These are phyloP conservation scores for Symbiodinium pilosum DNA, from an alignment of 73 alveolate species.

Conservation along the genomic window DNA sequence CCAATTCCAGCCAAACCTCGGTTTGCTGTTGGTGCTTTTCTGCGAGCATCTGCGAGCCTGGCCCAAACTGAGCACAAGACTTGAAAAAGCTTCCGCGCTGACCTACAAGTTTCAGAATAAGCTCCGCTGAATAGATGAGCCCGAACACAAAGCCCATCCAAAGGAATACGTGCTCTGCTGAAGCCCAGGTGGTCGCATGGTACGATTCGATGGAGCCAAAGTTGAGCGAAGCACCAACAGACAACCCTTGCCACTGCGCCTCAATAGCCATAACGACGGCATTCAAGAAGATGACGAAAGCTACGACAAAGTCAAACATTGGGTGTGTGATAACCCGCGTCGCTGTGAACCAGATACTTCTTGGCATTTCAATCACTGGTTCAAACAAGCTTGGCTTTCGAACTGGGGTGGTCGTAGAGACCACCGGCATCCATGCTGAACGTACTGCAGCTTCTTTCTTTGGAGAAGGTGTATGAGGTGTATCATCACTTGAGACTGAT, in stretches of 20 bases:
- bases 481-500: neutral
- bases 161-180: constrained; percentile 30
- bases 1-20: constrained; percentile 72
- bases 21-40: no score
- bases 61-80: neutral
- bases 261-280: constrained; percentile 50
- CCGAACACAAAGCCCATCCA: constrained; percentile 50
- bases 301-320: constrained; percentile 42
- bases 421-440: neutral
- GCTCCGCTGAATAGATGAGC: constrained; percentile 24
- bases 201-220: neutral
- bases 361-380: neutral
- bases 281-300: constrained; percentile 10
- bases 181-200: constrained; percentile 20
- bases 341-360: neutral
- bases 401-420: neutral
- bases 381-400: neutral
- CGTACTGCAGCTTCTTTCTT: neutral
- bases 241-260: constrained; percentile 54
- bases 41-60: neutral
- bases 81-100: constrained; percentile 20
- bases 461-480: no score
- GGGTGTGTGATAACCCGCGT: constrained; percentile 34
- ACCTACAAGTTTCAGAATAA: constrained; percentile 30
- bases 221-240: constrained; percentile 43